Percentiles rank a stretch among this genome's conserved stretches.
Conservation (phyloP, 164 flowering plant species). For the Tetracentron sinense region DNA sequence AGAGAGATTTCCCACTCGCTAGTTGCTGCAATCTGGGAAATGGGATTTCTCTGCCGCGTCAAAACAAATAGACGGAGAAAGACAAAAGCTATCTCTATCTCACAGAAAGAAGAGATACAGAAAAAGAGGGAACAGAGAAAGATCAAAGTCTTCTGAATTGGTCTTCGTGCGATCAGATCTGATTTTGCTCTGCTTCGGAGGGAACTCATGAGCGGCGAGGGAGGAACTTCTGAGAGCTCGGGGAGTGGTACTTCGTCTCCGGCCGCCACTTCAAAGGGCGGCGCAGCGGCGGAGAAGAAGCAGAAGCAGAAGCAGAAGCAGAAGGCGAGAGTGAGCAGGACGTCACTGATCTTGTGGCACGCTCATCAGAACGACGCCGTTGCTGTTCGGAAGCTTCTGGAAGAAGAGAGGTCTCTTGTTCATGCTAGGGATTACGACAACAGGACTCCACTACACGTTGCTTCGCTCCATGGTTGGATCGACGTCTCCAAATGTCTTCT, state of each 20-base stretch:
- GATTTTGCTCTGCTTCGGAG: neutral
- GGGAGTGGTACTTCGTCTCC: constrained; percentile 21
- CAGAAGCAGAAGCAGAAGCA: constrained; percentile 83
- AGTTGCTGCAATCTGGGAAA: no score
- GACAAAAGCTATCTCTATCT: no score
- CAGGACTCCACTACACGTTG: constrained; percentile 93
- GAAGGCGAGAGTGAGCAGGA: constrained; percentile 81
- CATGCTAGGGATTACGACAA: constrained; percentile 83
- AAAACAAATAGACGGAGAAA: no score
- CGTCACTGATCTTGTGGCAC: constrained; percentile 91
- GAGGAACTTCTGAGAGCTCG: constrained; percentile 23
- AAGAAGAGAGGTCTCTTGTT: constrained; percentile 79
- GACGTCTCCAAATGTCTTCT: constrained; percentile 83
- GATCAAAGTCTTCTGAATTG: neutral
- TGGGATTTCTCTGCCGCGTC: no score
- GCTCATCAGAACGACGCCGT: constrained; percentile 90
- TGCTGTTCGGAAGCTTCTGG: constrained; percentile 80
- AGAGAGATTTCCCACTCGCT: no score
- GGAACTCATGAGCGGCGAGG: constrained; percentile 44
- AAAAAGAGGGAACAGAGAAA: neutral
- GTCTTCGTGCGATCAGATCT: neutral
- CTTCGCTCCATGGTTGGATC: constrained; percentile 92
- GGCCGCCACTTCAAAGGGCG: constrained; percentile 1
- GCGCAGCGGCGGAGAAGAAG: constrained; percentile 30
- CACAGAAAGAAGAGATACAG: neutral